Conservation (phyloP, 805 yeast genomes). For the Torulaspora indica region DNA sequence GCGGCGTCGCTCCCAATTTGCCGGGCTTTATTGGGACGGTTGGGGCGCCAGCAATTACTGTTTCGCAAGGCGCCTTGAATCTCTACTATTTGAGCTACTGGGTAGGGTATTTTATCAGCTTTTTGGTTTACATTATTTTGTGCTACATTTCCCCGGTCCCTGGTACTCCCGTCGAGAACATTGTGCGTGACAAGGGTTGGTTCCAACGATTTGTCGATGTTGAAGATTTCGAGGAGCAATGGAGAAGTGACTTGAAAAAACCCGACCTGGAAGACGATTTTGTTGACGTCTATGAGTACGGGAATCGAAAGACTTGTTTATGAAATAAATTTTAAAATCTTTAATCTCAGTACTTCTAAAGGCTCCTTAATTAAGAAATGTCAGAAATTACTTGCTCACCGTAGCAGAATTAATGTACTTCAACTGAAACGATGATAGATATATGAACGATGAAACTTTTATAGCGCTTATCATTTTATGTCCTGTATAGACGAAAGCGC, state of each 20-base stretch:
- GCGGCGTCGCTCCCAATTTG: conserved; percentile 39
- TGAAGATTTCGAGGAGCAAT: conserved; percentile 51
- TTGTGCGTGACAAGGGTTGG: conserved; percentile 53
- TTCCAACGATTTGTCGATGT: conserved; percentile 57
- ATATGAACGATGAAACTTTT: background rate
- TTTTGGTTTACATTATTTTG: conserved; percentile 49
- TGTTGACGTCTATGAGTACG: conserved; percentile 17
- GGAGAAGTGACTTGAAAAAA: conserved; percentile 21
- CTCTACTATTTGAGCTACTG: conserved; percentile 70
- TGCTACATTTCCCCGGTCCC: conserved; percentile 51
- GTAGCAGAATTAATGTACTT: no score
- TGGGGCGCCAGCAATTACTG: conserved; percentile 46
- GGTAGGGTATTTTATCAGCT: conserved; percentile 64
- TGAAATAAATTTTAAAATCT: background rate
- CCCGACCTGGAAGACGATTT: conserved; percentile 18
- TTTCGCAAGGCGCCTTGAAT: conserved; percentile 69
- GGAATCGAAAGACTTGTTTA: conserved; percentile 15
- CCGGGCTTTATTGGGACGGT: conserved; percentile 47
- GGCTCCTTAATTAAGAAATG: no score
- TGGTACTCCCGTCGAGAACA: conserved; percentile 39
- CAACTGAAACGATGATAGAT: background rate
- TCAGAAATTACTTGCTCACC: no score
- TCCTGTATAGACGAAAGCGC: background rate
- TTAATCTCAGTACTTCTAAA: background rate
- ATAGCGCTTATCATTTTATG: background rate